Evolutionary conservation across 805 yeast species (phyloP).

Genomic region (Cyberlindnera euphorbiae): DNA sequence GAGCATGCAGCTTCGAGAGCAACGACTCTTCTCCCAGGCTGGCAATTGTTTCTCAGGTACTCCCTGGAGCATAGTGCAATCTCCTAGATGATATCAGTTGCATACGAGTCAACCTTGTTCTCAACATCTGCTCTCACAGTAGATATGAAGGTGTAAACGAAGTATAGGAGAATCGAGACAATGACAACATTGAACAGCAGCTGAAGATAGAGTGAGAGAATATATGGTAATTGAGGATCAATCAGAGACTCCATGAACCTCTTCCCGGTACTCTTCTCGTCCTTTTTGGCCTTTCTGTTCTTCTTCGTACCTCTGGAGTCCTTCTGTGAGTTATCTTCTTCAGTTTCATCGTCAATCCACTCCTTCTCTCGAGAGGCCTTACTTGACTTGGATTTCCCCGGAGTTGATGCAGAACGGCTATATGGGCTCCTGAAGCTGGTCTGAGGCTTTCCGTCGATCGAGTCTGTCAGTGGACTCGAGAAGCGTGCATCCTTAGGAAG

Average conservation of each 20-base stretch:
- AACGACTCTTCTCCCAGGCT: slow-evolving; percentile 60
- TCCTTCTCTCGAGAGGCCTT: slow-evolving; percentile 7
- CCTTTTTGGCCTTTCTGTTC: slow-evolving; percentile 5
- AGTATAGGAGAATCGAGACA: slow-evolving; percentile 45
- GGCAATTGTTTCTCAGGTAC: slow-evolving; percentile 69
- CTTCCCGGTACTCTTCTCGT: slow-evolving; percentile 6
- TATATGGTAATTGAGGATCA: slow-evolving; percentile 51
- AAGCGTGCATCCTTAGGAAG: slow-evolving; percentile 10
- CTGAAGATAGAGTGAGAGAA: slow-evolving; percentile 59
- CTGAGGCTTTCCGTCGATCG: slow-evolving; percentile 17
- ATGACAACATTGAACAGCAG: slow-evolving; percentile 53
- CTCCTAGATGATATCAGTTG: slow-evolving; percentile 54
- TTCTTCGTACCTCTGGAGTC: slow-evolving; percentile 2
- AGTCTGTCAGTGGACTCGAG: slow-evolving; percentile 24
- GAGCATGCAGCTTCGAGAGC: slow-evolving; percentile 67
- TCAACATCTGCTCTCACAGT: slow-evolving; percentile 68
- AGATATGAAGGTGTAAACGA: slow-evolving; percentile 44
- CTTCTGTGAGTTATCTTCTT: slow-evolving; percentile 1
- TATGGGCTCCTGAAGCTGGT: slow-evolving; percentile 19
- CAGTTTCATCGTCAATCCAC: slow-evolving; percentile 21
- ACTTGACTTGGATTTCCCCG: slow-evolving; percentile 9
- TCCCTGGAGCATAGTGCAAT: slow-evolving; percentile 66
- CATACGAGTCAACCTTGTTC: slow-evolving; percentile 58
- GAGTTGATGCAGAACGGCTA: slow-evolving; percentile 10
- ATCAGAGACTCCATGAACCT: slow-evolving; percentile 18